Conservation (phyloP, 2,329 filamentous ascomycete genomes). For the Aspergillus tubingensis region DNA sequence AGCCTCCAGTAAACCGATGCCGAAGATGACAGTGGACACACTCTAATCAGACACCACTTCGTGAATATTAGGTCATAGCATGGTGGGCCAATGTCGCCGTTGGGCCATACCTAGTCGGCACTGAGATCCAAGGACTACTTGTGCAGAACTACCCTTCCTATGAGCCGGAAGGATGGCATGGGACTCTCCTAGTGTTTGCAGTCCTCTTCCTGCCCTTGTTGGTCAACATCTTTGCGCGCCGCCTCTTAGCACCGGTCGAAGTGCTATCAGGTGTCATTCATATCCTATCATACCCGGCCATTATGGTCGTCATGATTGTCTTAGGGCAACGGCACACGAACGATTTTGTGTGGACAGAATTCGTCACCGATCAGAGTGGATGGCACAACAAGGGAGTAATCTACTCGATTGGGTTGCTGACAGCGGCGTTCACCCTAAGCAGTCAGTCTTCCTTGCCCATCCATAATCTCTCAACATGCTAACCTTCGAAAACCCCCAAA, state of each 20-base stretch:
- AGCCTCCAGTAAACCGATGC: background rate
- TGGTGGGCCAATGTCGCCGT: slow-evolving; percentile 34
- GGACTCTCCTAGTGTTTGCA: slow-evolving; percentile 52
- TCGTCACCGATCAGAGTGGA: slow-evolving; percentile 26
- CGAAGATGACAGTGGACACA: background rate
- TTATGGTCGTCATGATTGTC: slow-evolving; percentile 31
- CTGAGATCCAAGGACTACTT: slow-evolving; percentile 35
- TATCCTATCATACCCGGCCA: slow-evolving; percentile 40
- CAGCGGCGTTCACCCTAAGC: slow-evolving; percentile 18
- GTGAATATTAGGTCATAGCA: slow-evolving; percentile 18
- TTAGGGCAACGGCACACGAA: slow-evolving; percentile 12
- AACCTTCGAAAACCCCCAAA: background rate
- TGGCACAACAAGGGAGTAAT: slow-evolving; percentile 12
- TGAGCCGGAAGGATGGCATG: slow-evolving; percentile 29
- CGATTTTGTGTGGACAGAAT: slow-evolving; percentile 30
- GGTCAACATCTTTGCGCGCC: slow-evolving; percentile 52
- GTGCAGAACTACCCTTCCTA: slow-evolving; percentile 27
- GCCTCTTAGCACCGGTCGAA: slow-evolving; percentile 52
- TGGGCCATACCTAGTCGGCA: slow-evolving; percentile 30
- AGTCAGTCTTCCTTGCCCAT: slow-evolving; percentile 14
- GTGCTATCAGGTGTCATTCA: slow-evolving; percentile 51
- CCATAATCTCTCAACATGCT: background rate
- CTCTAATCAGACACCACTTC: background rate
- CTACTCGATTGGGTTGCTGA: slow-evolving; percentile 19
- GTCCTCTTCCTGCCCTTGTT: slow-evolving; percentile 48